phyloP scores from a whole-genome alignment of 371 early-diverging fungal genomes.

The Mucor saturninus region DNA sequence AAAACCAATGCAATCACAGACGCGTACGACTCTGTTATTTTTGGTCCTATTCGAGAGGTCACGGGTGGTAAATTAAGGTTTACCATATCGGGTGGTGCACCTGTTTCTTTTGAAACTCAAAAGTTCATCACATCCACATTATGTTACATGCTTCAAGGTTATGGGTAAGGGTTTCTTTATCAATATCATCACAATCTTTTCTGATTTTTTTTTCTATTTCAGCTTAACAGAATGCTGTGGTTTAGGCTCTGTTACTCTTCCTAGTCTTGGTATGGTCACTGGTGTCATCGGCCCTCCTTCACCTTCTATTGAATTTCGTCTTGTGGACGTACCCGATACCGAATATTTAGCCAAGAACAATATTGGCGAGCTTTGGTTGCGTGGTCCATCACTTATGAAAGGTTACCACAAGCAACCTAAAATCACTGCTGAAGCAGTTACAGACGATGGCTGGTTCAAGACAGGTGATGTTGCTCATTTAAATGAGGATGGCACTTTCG shows the following conservation, averaged over 20 bases:
- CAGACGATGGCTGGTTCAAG: slow-evolving; percentile 90
- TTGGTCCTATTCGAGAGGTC: slow-evolving; percentile 75
- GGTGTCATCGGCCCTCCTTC: slow-evolving; percentile 78
- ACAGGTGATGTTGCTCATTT: slow-evolving; percentile 95
- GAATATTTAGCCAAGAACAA: slow-evolving; percentile 75
- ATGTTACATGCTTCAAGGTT: slow-evolving; percentile 81
- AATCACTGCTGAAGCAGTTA: slow-evolving; percentile 80
- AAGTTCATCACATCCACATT: slow-evolving; percentile 80
- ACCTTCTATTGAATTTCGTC: slow-evolving; percentile 77
- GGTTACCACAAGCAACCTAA: slow-evolving; percentile 86
- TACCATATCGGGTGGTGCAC: slow-evolving; percentile 93
- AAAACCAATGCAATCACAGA: slow-evolving; percentile 65
- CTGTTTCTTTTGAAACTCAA: slow-evolving; percentile 85
- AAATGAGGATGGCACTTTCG: slow-evolving; percentile 69
- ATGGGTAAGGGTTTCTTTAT: slow-evolving; percentile 52
- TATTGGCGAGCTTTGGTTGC: slow-evolving; percentile 83
- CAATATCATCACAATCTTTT: background rate
- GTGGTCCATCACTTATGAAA: slow-evolving; percentile 90
- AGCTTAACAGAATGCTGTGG: slow-evolving; percentile 64
- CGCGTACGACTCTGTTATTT: slow-evolving; percentile 78
- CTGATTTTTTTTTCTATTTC: background rate
- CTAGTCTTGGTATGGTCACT: slow-evolving; percentile 47
- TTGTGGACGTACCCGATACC: slow-evolving; percentile 83
- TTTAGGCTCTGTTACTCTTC: slow-evolving; percentile 56
- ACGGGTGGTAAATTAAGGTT: slow-evolving; percentile 89